Evolutionary conservation across 495 filamentous ascomycete genomes (phyloP), one percentile per base, ranked within the genome.

Genomic region (Daldinia childiae): DNA sequence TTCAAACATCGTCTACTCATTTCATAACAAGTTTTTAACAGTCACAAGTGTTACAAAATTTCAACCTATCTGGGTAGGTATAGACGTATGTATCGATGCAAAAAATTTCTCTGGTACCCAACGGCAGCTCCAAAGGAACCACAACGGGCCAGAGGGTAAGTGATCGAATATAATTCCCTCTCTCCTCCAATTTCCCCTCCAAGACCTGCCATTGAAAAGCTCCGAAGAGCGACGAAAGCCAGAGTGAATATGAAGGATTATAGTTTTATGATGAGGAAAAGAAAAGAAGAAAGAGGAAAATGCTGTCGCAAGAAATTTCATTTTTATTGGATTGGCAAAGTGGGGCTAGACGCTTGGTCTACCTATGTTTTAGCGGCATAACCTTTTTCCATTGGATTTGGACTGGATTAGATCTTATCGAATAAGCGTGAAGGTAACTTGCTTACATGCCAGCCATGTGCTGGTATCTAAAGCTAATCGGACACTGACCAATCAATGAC

Each of bases 211-310:
- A 87, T 86, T 81, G 85, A 76, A 84, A 76, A 81, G 12, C 69
- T 74, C 66, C 76, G 68, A 75, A 68, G 54, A 81, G 75, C 61
- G 82, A 83, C 81, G 77, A 78, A 87, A 88, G 84, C 85, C 88
- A 88, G 91, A 93, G 90, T 92, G 90, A 91, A 93, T 93, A 87
- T 85, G 89, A 86, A 91, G 90, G 91, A 89, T 87, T 78, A 82
- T 80, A 36, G 78, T 86, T 87, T 88, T 89, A 80, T 87, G 83
- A 88, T 83, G 80, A 80, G 76, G 80, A 85, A 79, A 79, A 79
- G 80, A 77, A 66, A 66, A 75, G 34, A 77, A 77, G 73, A 67
- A 52, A 73, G 74, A 45, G 24, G 27, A 71, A 71, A 61, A 54
- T 29, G 55, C 58, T 45, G 7, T 24, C 7, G 12, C 1, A 34